Evolutionary conservation across 805 yeast genomes (phyloP).

Genomic region (Cyberlindnera japonica): DNA sequence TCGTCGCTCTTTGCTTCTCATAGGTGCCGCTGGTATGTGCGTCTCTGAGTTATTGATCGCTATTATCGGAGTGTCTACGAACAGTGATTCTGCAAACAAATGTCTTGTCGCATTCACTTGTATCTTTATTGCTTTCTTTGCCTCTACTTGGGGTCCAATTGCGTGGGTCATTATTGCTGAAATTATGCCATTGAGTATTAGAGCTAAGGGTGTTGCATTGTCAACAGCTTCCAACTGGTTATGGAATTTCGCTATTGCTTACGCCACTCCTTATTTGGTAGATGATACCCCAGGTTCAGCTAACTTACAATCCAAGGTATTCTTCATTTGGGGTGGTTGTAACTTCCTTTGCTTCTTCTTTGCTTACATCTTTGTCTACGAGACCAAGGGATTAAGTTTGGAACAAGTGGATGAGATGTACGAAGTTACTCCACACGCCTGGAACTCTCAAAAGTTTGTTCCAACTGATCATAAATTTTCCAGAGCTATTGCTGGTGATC

Average conservation of each 20-base stretch:
- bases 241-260: background rate
- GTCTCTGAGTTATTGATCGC: constrained; percentile 1
- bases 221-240: constrained; percentile 1
- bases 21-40: constrained; percentile 1
- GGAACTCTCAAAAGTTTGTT: constrained; percentile 29
- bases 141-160: constrained; percentile 1
- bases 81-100: background rate
- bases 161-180: background rate
- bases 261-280: background rate
- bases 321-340: constrained; percentile 1
- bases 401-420: constrained; percentile 1
- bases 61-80: background rate
- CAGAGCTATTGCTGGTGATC: constrained; percentile 19
- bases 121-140: constrained; percentile 1
- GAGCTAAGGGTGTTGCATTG: background rate
- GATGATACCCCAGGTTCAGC: background rate
- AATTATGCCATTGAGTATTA: background rate
- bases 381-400: background rate
- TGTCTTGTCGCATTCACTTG: constrained; percentile 1
- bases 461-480: constrained; percentile 33
- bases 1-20: background rate
- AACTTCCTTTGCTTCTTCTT: constrained; percentile 1
- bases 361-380: background rate
- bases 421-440: constrained; percentile 20
- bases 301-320: background rate